Base-by-base conservation (phyloP, 2,329 filamentous ascomycete genomes). In the Cladosporium colombiae region DNA sequence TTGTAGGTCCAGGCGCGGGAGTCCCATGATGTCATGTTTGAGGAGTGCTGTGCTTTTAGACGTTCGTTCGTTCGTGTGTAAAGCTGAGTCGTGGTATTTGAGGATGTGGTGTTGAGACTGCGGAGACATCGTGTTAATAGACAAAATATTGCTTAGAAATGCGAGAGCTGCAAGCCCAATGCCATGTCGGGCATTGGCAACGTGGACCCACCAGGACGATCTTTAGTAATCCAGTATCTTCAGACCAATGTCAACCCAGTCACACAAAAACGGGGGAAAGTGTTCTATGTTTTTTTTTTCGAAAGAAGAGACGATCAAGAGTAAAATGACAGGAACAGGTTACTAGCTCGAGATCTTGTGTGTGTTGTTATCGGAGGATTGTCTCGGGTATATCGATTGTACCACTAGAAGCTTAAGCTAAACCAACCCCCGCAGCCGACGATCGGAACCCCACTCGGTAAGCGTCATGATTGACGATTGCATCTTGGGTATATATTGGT, bases 1-100 rank as follows among this genome's bases (percentile, higher is more conserved):
- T 71, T 75, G 68, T 75, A 77, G 18, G 71, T 73, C 75, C 75
- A 77, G 53, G 75, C 75, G 64, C 69, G 71, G 56, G 68, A 68
- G 65, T 68, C 56, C 61, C 61, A 63, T 14, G 61, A 56, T 29
- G 61, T 46, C 61, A 63, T 63, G 23, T 44, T 63, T 35, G 35
- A 21, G 37, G 50, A 27, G 8, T 6, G 7, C 1, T 46, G n/a
- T 21, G 40, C n/a, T 31, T 31, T 5, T 35, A 8, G 33, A 11
- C 23, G 10, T 46, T 46, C 10, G 40, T 46, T 46, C 23, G 21
- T 18, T 27, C n/a, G 40, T 33, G 21, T 31, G 29, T 50, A 23
- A 27, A 2, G 14, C 27, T 11, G 23, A 11, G 35, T 21, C 11
- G 52, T 53, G 25, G n/a, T 21, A 21, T 11, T 21, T 11, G 10